These are phyloP conservation scores for Cronartium ribicola DNA, from an alignment of 1,284 basidiomycete genomes.

Conservation along the genomic window DNA sequence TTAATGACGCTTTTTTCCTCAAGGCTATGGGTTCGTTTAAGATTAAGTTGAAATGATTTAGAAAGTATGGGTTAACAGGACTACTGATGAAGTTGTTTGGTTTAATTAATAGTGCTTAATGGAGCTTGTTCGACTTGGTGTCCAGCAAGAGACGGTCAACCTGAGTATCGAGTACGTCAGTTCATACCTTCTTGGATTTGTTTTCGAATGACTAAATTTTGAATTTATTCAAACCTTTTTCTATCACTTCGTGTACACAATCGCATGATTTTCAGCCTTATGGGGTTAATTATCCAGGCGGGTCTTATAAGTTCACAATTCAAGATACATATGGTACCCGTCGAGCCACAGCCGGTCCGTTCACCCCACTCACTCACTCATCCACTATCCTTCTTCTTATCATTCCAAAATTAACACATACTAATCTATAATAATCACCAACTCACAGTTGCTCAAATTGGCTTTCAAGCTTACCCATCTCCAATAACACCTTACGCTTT, in stretches of 20 bases:
- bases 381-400: conserved; percentile 4
- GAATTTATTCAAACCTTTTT: conserved; percentile 15
- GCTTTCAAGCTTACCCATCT: conserved; percentile 84
- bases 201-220: background rate
- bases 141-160: conserved; percentile 60
- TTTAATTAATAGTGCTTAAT: conserved; percentile 69
- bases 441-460: conserved; percentile 73
- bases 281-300: conserved; percentile 88
- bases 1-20: conserved; percentile 97
- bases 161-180: conserved; percentile 65
- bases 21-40: conserved; percentile 73
- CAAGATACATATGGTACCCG: conserved; percentile 85
- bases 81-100: conserved; percentile 17
- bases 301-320: conserved; percentile 95
- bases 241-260: background rate
- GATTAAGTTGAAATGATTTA: conserved; percentile 32
- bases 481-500: conserved; percentile 87
- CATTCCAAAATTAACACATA: conserved; percentile 11
- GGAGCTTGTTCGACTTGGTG: conserved; percentile 85
- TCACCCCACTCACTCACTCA: conserved; percentile 15
- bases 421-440: background rate
- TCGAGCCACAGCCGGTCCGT: conserved; percentile 76
- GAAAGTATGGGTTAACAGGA: background rate
- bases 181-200: conserved; percentile 31
- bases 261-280: conserved; percentile 81